These are phyloP conservation scores for Aspergillus bridgeri DNA, from an alignment of 495 filamentous ascomycete genomes.

Conservation along the genomic window DNA sequence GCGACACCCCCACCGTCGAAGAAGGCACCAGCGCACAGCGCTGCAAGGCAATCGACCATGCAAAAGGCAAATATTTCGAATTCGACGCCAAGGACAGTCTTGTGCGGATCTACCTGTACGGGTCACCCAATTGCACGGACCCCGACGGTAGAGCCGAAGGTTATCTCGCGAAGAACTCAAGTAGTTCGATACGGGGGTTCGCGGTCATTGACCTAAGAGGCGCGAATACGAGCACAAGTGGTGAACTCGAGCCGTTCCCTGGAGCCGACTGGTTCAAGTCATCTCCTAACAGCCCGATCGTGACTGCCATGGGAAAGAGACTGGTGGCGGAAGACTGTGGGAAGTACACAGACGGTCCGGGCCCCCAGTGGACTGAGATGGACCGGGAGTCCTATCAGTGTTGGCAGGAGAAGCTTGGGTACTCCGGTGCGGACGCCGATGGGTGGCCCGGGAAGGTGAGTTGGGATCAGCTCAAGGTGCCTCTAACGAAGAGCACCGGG, in stretches of 20 bases:
- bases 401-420: conserved; percentile 2
- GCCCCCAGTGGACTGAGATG: not conserved
- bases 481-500: not conserved
- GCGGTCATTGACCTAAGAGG: not conserved
- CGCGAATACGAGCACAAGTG: not conserved
- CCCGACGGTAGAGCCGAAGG: not conserved
- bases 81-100: not conserved
- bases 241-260: conserved; percentile 1
- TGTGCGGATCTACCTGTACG: not conserved
- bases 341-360: not conserved
- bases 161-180: not conserved
- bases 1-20: not conserved
- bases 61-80: not conserved
- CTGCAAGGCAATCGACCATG: not conserved
- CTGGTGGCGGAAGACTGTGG: conserved; percentile 1
- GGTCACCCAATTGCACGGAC: not conserved
- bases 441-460: conserved; percentile 1
- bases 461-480: conserved; percentile 3
- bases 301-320: conserved; percentile 1
- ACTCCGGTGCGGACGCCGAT: not conserved
- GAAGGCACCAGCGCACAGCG: not conserved
- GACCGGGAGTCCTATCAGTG: conserved; percentile 1
- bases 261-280: conserved; percentile 6
- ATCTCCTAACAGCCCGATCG: not conserved
- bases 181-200: not conserved